Evolutionary conservation across 179 eudicot species (phyloP).

Genomic region (Gypsophila paniculata): DNA sequence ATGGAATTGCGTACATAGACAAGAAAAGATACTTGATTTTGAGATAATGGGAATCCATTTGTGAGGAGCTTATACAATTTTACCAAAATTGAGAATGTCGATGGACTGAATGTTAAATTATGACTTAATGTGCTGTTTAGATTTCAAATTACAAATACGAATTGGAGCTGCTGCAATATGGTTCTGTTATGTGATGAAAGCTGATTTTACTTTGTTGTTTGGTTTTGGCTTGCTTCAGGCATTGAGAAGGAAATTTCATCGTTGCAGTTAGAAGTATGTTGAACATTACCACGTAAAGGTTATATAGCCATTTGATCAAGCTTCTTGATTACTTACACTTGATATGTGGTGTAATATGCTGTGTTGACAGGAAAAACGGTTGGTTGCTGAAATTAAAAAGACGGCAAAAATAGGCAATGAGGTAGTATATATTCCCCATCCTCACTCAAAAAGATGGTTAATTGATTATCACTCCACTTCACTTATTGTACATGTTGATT

Average conservation of each 20-base stretch:
- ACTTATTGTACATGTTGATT: not conserved
- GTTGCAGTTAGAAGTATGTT: conserved; percentile 72
- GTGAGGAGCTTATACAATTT: not conserved
- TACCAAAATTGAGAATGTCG: not conserved
- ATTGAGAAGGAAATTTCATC: conserved; percentile 79
- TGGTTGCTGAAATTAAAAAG: conserved; percentile 93
- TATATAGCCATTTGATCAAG: not conserved
- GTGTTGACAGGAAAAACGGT: conserved; percentile 69
- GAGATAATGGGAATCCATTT: not conserved
- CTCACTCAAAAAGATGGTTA: too few relatives aligned
- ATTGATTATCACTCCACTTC: too few relatives aligned
- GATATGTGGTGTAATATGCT: conserved; percentile 9
- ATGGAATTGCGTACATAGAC: not conserved
- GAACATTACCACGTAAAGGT: conserved; percentile 3
- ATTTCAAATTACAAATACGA: not conserved
- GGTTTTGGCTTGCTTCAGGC: conserved; percentile 42
- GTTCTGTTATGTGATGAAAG: not conserved
- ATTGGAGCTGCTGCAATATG: not conserved
- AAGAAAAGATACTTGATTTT: not conserved
- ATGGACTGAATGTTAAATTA: not conserved
- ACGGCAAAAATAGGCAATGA: conserved; percentile 98
- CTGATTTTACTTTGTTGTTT: conserved; percentile 8
- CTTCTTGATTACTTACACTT: conserved; percentile 12
- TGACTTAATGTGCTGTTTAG: not conserved
- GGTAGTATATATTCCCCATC: conserved; percentile 31